Conservation (phyloP, 2,329 filamentous ascomycete species). For the Fusarium nygamai region DNA sequence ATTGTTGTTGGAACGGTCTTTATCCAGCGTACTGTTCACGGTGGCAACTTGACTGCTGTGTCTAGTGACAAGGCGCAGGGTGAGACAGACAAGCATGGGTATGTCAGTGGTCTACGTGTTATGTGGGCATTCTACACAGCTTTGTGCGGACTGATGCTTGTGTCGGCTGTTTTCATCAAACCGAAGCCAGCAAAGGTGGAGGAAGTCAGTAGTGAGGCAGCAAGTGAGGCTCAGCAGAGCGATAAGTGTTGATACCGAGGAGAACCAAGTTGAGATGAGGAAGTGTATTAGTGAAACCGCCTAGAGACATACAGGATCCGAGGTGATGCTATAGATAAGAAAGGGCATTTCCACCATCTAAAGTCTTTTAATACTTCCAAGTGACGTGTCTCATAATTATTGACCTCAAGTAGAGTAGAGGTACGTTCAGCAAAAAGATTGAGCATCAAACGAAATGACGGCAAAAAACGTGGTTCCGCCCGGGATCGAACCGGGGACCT, state of each 20-base stretch:
- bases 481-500: conserved; percentile 19
- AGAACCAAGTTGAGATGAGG: neutral
- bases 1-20: conserved; percentile 79
- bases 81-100: conserved; percentile 20
- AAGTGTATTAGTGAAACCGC: neutral
- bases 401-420: neutral
- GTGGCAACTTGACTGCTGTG: conserved; percentile 27
- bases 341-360: neutral
- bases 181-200: conserved; percentile 12
- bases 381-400: too few species aligned
- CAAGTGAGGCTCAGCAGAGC: neutral
- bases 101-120: conserved; percentile 23
- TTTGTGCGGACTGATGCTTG: conserved; percentile 22
- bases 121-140: conserved; percentile 38
- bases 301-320: neutral
- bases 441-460: neutral
- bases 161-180: conserved; percentile 22
- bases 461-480: neutral
- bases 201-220: neutral
- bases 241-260: neutral
- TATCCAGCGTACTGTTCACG: conserved; percentile 62
- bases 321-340: neutral
- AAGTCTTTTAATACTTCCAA: neutral
- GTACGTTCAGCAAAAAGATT: neutral
- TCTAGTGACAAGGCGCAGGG: neutral